phyloP scores from a whole-genome alignment of 768 basidiomycete genomes.

The Boletus speciosus region DNA sequence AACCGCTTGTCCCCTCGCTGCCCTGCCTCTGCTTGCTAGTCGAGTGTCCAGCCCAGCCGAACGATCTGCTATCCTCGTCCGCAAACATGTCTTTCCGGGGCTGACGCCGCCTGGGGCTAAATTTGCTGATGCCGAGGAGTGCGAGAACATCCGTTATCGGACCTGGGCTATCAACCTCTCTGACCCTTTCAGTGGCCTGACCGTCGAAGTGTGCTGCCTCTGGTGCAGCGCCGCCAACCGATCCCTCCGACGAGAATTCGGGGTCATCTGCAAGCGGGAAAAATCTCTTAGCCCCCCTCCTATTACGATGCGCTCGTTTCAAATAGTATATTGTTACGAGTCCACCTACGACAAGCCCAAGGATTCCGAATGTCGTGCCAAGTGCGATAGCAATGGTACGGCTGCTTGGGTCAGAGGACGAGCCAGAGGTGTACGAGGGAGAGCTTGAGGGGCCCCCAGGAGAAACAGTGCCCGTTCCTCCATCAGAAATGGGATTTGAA shows the following conservation, averaged over 20 bases:
- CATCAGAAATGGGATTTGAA: slow-evolving; percentile 6
- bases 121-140: slow-evolving; percentile 21
- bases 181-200: slow-evolving; percentile 1
- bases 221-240: slow-evolving; percentile 4
- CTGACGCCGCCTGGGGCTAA: slow-evolving; percentile 1
- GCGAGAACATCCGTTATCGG: slow-evolving; percentile 20
- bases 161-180: background rate
- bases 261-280: slow-evolving; percentile 18
- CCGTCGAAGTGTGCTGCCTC: background rate
- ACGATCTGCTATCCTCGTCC: slow-evolving; percentile 66
- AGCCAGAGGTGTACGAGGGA: slow-evolving; percentile 14
- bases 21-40: slow-evolving; percentile 33
- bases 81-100: slow-evolving; percentile 70
- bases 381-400: slow-evolving; percentile 51
- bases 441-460: slow-evolving; percentile 6
- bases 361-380: slow-evolving; percentile 57
- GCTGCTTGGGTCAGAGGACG: slow-evolving; percentile 17
- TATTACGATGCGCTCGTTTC: slow-evolving; percentile 30
- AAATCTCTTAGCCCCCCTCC: slow-evolving; percentile 11
- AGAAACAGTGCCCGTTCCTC: slow-evolving; percentile 8
- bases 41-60: slow-evolving; percentile 27
- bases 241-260: slow-evolving; percentile 12
- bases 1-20: slow-evolving; percentile 43
- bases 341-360: slow-evolving; percentile 48
- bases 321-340: slow-evolving; percentile 44